phyloP scores from a whole-genome alignment of 1,284 basidiomycete genomes.

The Microbotryomycetes sp. region DNA sequence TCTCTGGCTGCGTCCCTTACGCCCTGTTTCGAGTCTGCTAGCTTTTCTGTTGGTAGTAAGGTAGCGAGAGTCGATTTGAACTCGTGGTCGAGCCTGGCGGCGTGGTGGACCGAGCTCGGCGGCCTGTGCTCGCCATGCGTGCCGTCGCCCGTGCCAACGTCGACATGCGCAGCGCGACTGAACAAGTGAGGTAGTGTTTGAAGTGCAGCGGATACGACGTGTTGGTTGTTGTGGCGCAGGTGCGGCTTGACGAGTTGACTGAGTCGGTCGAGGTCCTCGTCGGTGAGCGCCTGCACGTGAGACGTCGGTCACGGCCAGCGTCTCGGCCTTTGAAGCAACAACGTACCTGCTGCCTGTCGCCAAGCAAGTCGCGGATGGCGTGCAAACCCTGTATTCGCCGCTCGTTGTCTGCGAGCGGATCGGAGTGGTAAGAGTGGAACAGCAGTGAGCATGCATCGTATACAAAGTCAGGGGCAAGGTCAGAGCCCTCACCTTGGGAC shows the following conservation, averaged over 20 bases:
- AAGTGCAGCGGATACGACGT: slow-evolving; percentile 47
- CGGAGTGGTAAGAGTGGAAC: neutral
- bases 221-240: slow-evolving; percentile 70
- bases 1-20: slow-evolving; percentile 67
- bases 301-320: too few species aligned
- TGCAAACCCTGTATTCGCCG: neutral
- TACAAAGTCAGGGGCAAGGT: too few species aligned
- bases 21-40: slow-evolving; percentile 68
- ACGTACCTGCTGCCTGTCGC: too few species aligned
- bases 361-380: too few species aligned
- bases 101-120: neutral
- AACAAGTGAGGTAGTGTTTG: slow-evolving; percentile 35
- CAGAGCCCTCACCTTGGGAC: neutral
- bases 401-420: neutral
- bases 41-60: slow-evolving; percentile 67
- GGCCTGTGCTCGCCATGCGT: too few species aligned
- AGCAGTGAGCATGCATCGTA: neutral
- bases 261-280: slow-evolving; percentile 55
- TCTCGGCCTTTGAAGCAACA: too few species aligned
- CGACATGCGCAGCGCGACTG: neutral
- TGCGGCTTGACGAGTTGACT: slow-evolving; percentile 62
- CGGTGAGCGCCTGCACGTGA: too few species aligned
- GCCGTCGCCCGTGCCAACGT: neutral
- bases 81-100: slow-evolving; percentile 26
- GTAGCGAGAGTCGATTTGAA: slow-evolving; percentile 60